Evolutionary conservation across 768 basidiomycete species (phyloP), one percentile per base, ranked within the genome.

Genomic region (Lactarius vividus): DNA sequence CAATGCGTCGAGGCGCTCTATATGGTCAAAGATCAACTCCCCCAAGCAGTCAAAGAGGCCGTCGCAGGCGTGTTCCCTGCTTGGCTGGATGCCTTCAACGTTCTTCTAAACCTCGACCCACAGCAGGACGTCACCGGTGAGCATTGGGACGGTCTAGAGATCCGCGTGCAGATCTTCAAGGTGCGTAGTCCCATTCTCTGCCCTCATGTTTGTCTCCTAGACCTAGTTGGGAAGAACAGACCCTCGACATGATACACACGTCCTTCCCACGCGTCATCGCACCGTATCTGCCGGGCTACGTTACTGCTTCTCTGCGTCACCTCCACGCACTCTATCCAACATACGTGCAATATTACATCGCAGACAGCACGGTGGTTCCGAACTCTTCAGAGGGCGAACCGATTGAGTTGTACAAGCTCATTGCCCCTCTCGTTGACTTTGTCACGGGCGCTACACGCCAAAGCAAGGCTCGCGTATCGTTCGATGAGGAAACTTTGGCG

Each of bases 21-120:
- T 76, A 98, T 96, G 88, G 94, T 98, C 63, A 94, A 95, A 74
- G 94, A 94, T 40, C 89, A 94, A 70, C 89, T 95, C 71, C 93
- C 95, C 0, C 86, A 89, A 64, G 85, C 91, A 0, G 92, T 92
- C 42, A 91, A 91, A 72, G 88, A 92, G 69, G 94, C 94, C 0
- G 84, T 85, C 39, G 86, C 84, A 29, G 83, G 85, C 53, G 86
- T 98, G 49, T 84, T 96, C 7, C 93, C 96, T 1, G 81, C 87
- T 18, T 99, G 97, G 97, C 77, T 98, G n/a, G 88, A 90, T 42
- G 92, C 92, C 0, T 94, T 98, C 80, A 86, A 85, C 68, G 85
- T 87, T 18, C 80, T 98, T 16, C 79, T 98, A 28, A 81, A 78
- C 59, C 75, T 84, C 26, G 86, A 92, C 73, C 84, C 89, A 0